phyloP scores from a whole-genome alignment of 75 land plant species.

The Picea sitchensis region DNA sequence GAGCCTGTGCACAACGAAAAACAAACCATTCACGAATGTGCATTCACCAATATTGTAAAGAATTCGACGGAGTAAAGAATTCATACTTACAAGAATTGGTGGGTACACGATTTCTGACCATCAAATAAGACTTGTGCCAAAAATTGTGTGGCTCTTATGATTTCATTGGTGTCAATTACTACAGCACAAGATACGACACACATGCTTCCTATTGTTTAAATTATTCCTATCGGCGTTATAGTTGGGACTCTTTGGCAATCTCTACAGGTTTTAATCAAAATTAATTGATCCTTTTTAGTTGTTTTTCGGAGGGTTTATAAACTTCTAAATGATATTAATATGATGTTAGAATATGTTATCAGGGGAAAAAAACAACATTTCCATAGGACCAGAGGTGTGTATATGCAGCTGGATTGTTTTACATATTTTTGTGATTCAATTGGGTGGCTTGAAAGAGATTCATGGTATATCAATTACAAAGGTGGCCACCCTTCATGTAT shows the following conservation, averaged over 20 bases:
- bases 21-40: too few relatives aligned
- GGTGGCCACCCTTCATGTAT: conserved; percentile 27
- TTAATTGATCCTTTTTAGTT: not conserved
- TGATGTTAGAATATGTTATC: not conserved
- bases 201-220: not conserved
- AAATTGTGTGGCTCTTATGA: too few relatives aligned
- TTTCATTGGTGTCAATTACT: too few relatives aligned
- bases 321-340: not conserved
- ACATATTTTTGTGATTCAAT: not conserved
- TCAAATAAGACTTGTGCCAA: too few relatives aligned
- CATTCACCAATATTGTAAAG: too few relatives aligned
- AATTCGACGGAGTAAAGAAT: too few relatives aligned
- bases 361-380: conserved; percentile 27
- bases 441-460: not conserved
- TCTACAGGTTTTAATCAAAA: not conserved
- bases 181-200: not conserved
- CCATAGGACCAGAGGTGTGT: conserved; percentile 40
- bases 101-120: conserved; percentile 9
- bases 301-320: not conserved
- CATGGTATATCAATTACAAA: conserved; percentile 16
- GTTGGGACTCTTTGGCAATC: not conserved
- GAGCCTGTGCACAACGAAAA: too few relatives aligned
- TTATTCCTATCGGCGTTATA: not conserved
- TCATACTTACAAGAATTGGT: not conserved
- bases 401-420: not conserved